Evolutionary conservation across 352 stramenopile genomes (phyloP), one percentile per base, ranked within the genome.

Genomic region (Phytophthora ohioensis): DNA sequence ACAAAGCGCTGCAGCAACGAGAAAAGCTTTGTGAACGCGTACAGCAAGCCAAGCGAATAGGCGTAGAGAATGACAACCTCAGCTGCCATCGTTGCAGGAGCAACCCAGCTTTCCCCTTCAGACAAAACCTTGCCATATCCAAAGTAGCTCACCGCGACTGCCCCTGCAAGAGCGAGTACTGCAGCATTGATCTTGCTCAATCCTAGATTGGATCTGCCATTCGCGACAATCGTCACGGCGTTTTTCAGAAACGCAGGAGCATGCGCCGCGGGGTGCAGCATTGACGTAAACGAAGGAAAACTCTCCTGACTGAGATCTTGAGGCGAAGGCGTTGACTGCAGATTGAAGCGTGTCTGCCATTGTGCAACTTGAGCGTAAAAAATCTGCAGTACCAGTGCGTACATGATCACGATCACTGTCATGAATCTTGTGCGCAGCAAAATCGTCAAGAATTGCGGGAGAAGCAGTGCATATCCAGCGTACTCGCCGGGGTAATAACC

Each of bases 311-410:
- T 69, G 0, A 61, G 71, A 65, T 67, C 71, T 69, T 66, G 45
- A 53, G 45, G 15, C 8, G 54, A 68, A 48, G 49, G 35, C n/a
- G 64, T 64, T n/a, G 70, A 67, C 27, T 85, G 75, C 10, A 90
- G 57, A 27, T 81, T 76, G 51, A 94, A 94, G 31, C 81, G 75
- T 9, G 54, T 75, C 67, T 96, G 88, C 87, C 85, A 96, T 41
- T 82, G 73, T 0, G 80, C 67, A 8, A 96, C 52, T 70, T 94
- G 85, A 9, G 85, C 65, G 48, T 74, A 77, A 42, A 93, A 77
- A 54, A 94, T 88, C 42, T 91, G 83, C 30, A 94, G 57, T 17
- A 75, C 70, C 56, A 96, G 48, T 11, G 76, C 76, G 53, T 85
- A 93, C 75, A 94, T 88, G 43, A 93, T 70, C 43, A 87, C 78